Evolutionary conservation across 768 basidiomycete species (phyloP).

Genomic region (Leccinum barrowsii): DNA sequence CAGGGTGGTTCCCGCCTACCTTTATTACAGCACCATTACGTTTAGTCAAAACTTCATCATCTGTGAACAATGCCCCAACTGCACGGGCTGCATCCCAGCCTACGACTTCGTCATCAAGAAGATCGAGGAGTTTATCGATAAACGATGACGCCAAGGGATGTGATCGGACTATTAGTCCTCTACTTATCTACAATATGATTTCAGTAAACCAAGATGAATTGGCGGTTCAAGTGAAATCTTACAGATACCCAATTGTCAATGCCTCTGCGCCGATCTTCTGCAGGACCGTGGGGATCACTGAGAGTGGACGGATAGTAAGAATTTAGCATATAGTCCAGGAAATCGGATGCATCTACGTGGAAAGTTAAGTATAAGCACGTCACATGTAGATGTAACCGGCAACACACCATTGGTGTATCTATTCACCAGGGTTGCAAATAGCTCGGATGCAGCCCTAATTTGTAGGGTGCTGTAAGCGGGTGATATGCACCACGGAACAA

Average conservation of each 20-base stretch:
- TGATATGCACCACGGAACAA: constrained; percentile 60
- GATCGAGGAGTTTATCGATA: constrained; percentile 61
- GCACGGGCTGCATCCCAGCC: constrained; percentile 73
- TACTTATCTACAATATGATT: constrained; percentile 53
- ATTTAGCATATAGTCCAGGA: constrained; percentile 41
- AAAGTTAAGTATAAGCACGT: background rate
- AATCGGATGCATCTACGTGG: constrained; percentile 42
- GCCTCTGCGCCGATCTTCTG: constrained; percentile 45
- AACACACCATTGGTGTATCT: constrained; percentile 66
- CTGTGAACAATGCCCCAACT: constrained; percentile 61
- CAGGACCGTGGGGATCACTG: constrained; percentile 26
- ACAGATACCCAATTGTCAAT: constrained; percentile 73
- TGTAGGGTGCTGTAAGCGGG: constrained; percentile 48
- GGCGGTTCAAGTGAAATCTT: constrained; percentile 12
- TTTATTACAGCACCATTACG: constrained; percentile 73
- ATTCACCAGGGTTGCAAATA: constrained; percentile 71
- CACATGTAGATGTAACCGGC: background rate
- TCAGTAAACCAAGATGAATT: background rate
- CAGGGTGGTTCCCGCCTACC: constrained; percentile 39
- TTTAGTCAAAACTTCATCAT: constrained; percentile 69
- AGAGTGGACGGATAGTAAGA: constrained; percentile 51
- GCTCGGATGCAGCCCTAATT: constrained; percentile 50
- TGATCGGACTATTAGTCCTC: constrained; percentile 74
- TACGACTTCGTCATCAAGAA: constrained; percentile 64
- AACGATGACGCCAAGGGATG: constrained; percentile 56